Evolutionary conservation across 2,329 filamentous ascomycete species (phyloP), one percentile per base, ranked within the genome.

Genomic region (Colletotrichum graminicola): DNA sequence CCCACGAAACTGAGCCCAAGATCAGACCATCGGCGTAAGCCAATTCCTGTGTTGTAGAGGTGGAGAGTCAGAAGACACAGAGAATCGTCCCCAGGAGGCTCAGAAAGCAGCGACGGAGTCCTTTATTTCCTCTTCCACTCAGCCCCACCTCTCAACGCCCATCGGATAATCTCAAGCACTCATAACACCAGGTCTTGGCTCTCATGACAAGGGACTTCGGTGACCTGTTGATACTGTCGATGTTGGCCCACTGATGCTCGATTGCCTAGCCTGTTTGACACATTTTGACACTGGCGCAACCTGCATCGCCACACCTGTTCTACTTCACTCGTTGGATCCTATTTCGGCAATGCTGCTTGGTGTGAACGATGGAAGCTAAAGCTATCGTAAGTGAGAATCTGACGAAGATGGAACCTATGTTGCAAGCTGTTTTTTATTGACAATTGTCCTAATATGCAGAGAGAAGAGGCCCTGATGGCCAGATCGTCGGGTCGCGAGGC

Each of bases 401-500:
- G 34, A 21, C 5, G n/a, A 62, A 18, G 32, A n/a, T 21, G 8
- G 11, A 29, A 3, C 21, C 29, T 23, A 51, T 18, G 21, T 18
- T 18, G 34, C 11, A 57, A 26, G 18, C 26, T 23, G 16, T 23
- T 14, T 23, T 49, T n/a, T n/a, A 41, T 62, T 70, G 41, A 70
- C 62, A 49, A 49, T 21, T 12, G 5, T 34, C 32, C 34, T 32
- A 23, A 14, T 6, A 14, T 16, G 2, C 45, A 84, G 83, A 78
- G 78, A 73, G 80, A 81, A 72, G 83, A 84, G 77, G 77, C 77
- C 76, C 76, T 83, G 56, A 74, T 81, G 61, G 75, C 75, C 72
- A 78, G 75, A 71, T 80, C 80, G 61, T 79, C 71, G 56, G 81
- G 81, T 72, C 76, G 78, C 67, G 90, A 91, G 75, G 94, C 94